Base-by-base conservation (phyloP, 2,329 filamentous ascomycete species). In the Colletotrichum musicola region DNA sequence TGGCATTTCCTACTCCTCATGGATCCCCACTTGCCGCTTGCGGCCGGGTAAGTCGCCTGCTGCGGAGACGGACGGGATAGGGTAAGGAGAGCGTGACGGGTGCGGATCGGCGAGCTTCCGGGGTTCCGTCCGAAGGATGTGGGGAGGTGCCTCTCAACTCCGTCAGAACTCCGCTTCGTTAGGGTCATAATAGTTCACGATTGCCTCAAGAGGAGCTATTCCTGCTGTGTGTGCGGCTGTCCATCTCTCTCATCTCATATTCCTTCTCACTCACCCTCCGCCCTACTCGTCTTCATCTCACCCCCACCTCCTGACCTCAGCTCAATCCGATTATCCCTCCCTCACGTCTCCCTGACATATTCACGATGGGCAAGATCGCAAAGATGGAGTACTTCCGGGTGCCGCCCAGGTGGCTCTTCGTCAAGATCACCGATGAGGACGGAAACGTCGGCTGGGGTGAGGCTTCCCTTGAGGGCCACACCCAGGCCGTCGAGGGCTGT, bases 321-420 rank as follows among this genome's bases (percentile, higher is more conserved):
- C n/a, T 10, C 46, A 13, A 20, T 18, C 46, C 5, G n/a, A 18
- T 3, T 27, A 44, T 49, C 59, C 49, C 50, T 49, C 20, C 35
- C 13, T 16, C 10, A 59, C 64, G 40, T 64, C 46, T n/a, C n/a
- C n/a, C n/a, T n/a, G n/a, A 4, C 0, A 16, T 20, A 4, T 18
- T 7, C 50, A 72, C 18, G 14, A 92, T 92, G 89, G 84, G 84
- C 1, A 89, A 88, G 71, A 92, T 93, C 74, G 83, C 85, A 69
- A 84, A 75, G 27, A 89, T 94, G 50, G 91, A 93, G 73, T 93
- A 93, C 75, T 94, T 93, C 76, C 87, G 92, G 18, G 89, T 94
- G 9, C 89, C 90, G 53, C 92, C 92, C 14, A 84, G 92, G 47
- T 94, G 92, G 92, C 83, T 94, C 1, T 93, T 94, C 72, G 92